Evolutionary conservation across 441 rosid genomes (phyloP), one percentile per base, ranked within the genome.

Genomic region (Adansonia madagascariensis): DNA sequence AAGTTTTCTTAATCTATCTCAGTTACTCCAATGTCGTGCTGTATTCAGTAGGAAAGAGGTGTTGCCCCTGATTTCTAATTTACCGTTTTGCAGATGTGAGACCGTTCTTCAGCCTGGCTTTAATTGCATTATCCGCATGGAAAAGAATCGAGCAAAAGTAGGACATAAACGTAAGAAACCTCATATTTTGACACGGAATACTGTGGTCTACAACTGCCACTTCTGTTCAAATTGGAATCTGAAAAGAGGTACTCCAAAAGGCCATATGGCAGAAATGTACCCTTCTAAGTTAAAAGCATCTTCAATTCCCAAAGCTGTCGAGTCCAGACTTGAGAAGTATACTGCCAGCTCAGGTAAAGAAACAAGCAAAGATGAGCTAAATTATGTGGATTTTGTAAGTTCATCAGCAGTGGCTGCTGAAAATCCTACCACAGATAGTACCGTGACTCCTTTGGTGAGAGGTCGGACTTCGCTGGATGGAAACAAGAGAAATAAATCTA

Each of bases 41-140:
- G 31, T 79, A 39, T 47, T 7, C n/a, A 18, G 11, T 24, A 18
- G 71, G 53, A 56, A 47, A 72, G 49, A 57, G 43, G 46, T 52
- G 57, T 8, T 53, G 39, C 8, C 3, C 18, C 3, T n/a, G 68
- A 64, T 80, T 46, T 17, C 12, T 47, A 39, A 69, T 50, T 76
- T 11, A 2, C 14, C 52, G 22, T 70, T 59, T 46, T 75, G 75
- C 77, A 94, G 95, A 80, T 92, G 98, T 57, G 94, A 90, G 85
- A 89, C 95, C 11, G 77, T 88, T 81, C 94, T 94, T 81, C 84
- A 88, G 68, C 95, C 97, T 62, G 95, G 94, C n/a, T 79, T 77
- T 71, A 94, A 91, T 82, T 94, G 97, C 85, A 91, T 88, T 0
- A 78, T 94, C 14, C 86, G 98, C 43, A 82, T 94, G 8, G 94